Conservation (phyloP, 441 rosid genomes). For the Raphanus hybrid region DNA sequence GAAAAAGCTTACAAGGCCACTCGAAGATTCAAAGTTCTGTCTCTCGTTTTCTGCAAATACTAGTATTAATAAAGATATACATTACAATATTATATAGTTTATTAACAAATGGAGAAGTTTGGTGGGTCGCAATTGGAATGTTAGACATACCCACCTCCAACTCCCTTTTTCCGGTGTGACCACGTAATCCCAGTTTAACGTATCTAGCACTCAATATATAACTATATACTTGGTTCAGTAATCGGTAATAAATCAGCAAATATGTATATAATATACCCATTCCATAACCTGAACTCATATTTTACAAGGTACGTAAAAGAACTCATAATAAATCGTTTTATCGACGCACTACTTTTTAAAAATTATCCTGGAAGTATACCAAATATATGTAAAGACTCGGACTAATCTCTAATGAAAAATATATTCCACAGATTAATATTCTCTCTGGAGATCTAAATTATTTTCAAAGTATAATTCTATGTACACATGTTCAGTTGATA, state of each 20-base stretch:
- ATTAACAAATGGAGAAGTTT: slow-evolving; percentile 31
- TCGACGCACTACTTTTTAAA: background rate
- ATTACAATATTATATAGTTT: background rate
- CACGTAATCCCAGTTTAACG: slow-evolving; percentile 34
- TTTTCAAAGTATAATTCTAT: no score
- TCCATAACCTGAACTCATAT: background rate
- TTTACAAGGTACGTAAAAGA: background rate
- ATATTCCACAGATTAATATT: no score
- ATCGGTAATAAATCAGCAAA: slow-evolving; percentile 20
- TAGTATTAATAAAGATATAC: slow-evolving; percentile 5
- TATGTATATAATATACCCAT: background rate
- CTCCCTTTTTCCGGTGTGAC: slow-evolving; percentile 40
- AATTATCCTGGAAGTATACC: background rate
- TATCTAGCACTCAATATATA: slow-evolving; percentile 8
- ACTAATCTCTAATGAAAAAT: no score
- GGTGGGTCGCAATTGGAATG: slow-evolving; percentile 48
- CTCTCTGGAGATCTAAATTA: no score
- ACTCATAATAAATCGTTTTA: background rate
- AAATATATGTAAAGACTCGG: background rate
- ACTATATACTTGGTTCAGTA: background rate
- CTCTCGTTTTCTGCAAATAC: slow-evolving; percentile 1
- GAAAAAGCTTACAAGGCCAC: slow-evolving; percentile 41
- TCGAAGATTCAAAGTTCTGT: slow-evolving; percentile 35
- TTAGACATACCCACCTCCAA: slow-evolving; percentile 42
- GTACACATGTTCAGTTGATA: background rate